A percentile compares a stretch with the other conserved stretches of the same genome.
Conservation (phyloP, 2,329 filamentous ascomycete species). For the Capronia coronata region DNA sequence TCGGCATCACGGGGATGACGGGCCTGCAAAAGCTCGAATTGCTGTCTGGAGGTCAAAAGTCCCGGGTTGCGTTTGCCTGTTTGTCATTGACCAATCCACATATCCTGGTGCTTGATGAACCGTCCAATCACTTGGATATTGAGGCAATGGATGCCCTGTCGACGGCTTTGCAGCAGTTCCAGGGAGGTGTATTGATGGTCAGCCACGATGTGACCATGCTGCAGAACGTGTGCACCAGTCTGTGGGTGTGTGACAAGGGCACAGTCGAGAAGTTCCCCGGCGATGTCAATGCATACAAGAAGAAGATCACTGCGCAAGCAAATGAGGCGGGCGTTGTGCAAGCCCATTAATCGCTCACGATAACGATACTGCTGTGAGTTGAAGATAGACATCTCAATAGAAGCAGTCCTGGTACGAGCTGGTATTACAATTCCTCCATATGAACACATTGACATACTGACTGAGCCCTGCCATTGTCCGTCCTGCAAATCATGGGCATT, state of each 20-base stretch:
- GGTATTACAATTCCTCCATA: no score
- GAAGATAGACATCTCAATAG: not conserved
- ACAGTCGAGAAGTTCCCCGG: constrained; percentile 94
- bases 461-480: no score
- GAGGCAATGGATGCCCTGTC: constrained; percentile 97
- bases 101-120: constrained; percentile 95
- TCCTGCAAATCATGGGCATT: no score
- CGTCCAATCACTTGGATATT: constrained; percentile 97
- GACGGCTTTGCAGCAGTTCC: constrained; percentile 73
- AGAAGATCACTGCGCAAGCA: constrained; percentile 83
- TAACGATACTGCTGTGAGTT: not conserved
- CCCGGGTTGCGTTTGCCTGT: constrained; percentile 96
- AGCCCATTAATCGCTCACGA: constrained; percentile 21
- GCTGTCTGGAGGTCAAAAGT: constrained; percentile 95
- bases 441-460: no score
- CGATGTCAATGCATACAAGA: constrained; percentile 96
- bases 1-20: constrained; percentile 82
- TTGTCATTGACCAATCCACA: constrained; percentile 89
- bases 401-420: not conserved
- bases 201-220: constrained; percentile 99
- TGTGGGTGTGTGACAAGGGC: constrained; percentile 95
- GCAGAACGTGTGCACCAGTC: constrained; percentile 84
- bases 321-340: constrained; percentile 80
- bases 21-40: constrained; percentile 93
- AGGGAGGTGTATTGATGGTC: constrained; percentile 96